A percentile compares a stretch with the other conserved stretches of the same genome.
Evolutionary conservation across 2,329 filamentous ascomycete species (phyloP).

Genomic region (Pseudogymnoascus sp.): DNA sequence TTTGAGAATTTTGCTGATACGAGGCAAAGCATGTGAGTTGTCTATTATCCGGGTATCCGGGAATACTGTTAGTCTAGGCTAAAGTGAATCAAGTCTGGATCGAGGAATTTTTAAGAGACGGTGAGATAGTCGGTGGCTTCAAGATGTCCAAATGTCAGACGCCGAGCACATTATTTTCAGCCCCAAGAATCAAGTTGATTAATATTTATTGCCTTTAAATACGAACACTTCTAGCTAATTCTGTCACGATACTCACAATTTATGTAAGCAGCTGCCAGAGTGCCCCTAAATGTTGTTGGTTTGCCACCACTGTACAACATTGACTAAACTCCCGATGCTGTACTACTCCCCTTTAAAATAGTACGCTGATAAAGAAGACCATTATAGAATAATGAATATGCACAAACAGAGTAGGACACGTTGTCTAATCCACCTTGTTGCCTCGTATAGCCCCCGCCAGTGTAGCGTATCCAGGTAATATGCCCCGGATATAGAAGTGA

Average conservation of each 20-base stretch:
- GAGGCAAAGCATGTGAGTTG: constrained; percentile 25
- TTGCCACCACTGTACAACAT: background rate
- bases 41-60: background rate
- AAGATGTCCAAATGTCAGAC: too few relatives aligned
- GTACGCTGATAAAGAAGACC: background rate
- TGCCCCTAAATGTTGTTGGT: background rate
- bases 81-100: background rate
- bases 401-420: too few relatives aligned
- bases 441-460: background rate
- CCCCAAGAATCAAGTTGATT: background rate
- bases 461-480: background rate
- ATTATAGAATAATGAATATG: background rate
- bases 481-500: background rate
- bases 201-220: background rate
- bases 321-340: background rate
- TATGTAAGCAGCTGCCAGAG: background rate
- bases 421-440: background rate
- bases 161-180: background rate
- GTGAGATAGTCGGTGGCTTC: background rate
- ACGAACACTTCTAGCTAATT: background rate
- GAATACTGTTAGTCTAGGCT: background rate
- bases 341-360: background rate
- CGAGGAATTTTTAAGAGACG: background rate
- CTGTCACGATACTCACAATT: background rate
- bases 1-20: constrained; percentile 42